phyloP scores from a whole-genome alignment of 345 rosid genomes.

The Noccaea caerulescens region DNA sequence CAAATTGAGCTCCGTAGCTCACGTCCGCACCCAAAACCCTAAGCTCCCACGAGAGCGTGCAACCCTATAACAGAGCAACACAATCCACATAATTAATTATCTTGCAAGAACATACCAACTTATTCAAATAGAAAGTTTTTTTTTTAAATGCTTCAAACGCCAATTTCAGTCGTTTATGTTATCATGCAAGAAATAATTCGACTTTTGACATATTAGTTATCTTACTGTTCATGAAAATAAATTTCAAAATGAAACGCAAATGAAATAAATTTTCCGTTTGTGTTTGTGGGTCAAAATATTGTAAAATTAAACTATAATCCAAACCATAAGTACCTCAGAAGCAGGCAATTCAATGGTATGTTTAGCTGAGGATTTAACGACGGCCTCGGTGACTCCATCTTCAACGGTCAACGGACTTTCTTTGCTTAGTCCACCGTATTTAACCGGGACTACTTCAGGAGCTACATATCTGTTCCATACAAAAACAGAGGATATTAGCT shows the following conservation, averaged over 20 bases:
- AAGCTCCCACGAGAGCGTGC: constrained; percentile 67
- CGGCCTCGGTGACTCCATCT: constrained; percentile 42
- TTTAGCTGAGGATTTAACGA: constrained; percentile 40
- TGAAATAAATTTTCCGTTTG: too few species aligned
- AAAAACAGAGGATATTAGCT: constrained; percentile 8
- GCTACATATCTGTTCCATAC: constrained; percentile 41
- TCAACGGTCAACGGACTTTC: constrained; percentile 37
- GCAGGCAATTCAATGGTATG: constrained; percentile 47
- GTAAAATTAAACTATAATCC: neutral
- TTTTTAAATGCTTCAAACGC: neutral
- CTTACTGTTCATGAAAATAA: too few species aligned
- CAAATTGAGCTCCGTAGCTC: constrained; percentile 75
- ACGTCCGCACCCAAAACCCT: constrained; percentile 84
- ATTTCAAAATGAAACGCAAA: too few species aligned
- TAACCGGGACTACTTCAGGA: constrained; percentile 48
- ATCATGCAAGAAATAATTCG: neutral
- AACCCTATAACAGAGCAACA: constrained; percentile 46
- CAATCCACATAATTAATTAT: neutral
- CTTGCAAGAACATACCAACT: constrained; percentile 23
- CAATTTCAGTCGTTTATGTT: neutral
- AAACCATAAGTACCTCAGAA: constrained; percentile 39
- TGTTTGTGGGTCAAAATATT: too few species aligned
- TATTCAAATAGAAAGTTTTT: neutral
- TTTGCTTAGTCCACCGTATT: constrained; percentile 48
- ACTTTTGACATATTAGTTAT: too few species aligned